Evolutionary conservation across 2,329 filamentous ascomycete species (phyloP), one percentile per base, ranked within the genome.

Genomic region (Golovinomyces cichoracearum): DNA sequence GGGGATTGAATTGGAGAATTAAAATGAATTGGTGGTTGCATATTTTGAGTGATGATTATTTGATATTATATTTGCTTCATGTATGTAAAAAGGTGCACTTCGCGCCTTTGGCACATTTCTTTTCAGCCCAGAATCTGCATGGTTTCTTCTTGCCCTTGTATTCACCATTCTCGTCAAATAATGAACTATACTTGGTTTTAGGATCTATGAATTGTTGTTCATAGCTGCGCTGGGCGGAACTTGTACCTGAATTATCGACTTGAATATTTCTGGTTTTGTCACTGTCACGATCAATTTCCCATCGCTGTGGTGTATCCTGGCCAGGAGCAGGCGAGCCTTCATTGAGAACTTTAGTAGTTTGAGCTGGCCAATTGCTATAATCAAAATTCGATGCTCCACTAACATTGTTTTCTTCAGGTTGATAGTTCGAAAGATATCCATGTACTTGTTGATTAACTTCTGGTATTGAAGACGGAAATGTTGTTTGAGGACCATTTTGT

Each of bases 71-170:
- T 33, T 33, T 33, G 17, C 21, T 22, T 38, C 19, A 47, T 37
- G 9, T 76, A 58, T 84, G 80, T 49, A 78, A 70, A 61, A 79
- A 84, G 1, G 79, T 83, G 64, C 80, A 83, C 57, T 76, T 75
- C 31, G 79, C 76, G 21, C 80, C 80, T 59, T 82, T 78, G 5
- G 73, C 74, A 63, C 80, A 83, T 58, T 76, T 77, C 13, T 79
- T 79, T 58, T 80, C 73, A 50, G 73, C 69, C 67, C 69, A 83
- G 61, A 82, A 84, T 19, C 70, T 71, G 61, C 80, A 83, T 4
- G 77, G 69, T 57, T 80, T 76, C 40, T 77, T 80, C 49, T 76
- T 74, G 68, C 71, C 57, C 50, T 58, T 60, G 47, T 62, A 61
- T 56, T 79, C 55, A 26, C 57, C 58, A 45, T 57, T 57, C 35